phyloP scores from a whole-genome alignment of 108 stramenopile genomes.

The Nitzschia putrida region DNA sequence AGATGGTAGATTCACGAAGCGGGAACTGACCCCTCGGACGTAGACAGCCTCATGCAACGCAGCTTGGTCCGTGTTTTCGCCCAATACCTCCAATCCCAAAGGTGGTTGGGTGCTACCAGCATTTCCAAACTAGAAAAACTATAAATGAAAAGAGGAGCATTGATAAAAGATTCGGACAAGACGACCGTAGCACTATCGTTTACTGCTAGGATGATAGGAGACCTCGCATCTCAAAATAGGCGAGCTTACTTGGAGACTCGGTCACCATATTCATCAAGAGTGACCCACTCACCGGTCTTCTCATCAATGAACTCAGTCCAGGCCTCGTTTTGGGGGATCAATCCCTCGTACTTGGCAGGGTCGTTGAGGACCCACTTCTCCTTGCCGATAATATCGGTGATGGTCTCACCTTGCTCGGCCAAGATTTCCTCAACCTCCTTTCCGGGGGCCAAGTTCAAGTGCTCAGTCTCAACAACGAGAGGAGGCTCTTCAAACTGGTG shows the following conservation, averaged over 20 bases:
- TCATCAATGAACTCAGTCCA: conserved; percentile 91
- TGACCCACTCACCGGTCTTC: conserved; percentile 86
- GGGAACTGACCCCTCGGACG: no score
- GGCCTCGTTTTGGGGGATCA: conserved; percentile 85
- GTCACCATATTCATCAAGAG: conserved; percentile 78
- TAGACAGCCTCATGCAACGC: no score
- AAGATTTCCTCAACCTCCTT: conserved; percentile 86
- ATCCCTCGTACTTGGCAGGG: conserved; percentile 80
- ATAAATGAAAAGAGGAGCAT: no score
- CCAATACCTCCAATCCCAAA: no score
- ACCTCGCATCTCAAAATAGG: no score
- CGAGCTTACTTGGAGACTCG: conserved; percentile 10
- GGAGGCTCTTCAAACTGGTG: conserved; percentile 99
- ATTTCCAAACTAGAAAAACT: no score
- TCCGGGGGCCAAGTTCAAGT: conserved; percentile 76
- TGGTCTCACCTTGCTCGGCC: conserved; percentile 72
- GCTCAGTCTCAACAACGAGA: conserved; percentile 92
- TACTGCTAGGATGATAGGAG: no score
- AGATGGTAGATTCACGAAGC: no score
- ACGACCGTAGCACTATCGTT: no score
- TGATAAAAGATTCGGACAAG: no score
- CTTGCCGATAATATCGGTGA: conserved; percentile 86
- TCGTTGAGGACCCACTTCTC: conserved; percentile 86
- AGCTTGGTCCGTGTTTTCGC: no score
- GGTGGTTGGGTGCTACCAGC: no score